Base-by-base conservation (phyloP, 768 basidiomycete genomes). In the Lepiota brunneoincarnata region DNA sequence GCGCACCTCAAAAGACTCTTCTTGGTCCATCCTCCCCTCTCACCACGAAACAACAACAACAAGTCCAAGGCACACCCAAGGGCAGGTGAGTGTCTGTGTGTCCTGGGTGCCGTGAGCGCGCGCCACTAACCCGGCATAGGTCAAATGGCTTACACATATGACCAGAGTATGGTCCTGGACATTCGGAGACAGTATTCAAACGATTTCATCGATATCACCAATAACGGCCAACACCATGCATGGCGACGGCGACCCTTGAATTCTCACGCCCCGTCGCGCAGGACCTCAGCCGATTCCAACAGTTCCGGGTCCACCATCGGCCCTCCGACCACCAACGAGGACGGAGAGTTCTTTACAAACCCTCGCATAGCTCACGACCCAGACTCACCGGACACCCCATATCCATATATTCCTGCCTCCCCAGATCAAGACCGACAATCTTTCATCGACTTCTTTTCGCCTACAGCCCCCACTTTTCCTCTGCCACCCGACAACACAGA, bases 401-500 rank as follows among this genome's bases (percentile, higher is more conserved):
- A 68, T 51, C 67, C 65, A 49, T 34, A 70, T 67, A 37, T 63
- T 59, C 58, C 60, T 51, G 49, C 67, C 57, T 44, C 59, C 55
- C 43, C 61, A 47, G 49, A 59, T 46, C 18, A 56, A 55, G 56
- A 61, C 59, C 63, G 59, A 41, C 53, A 61, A 60, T 72, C 70
- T 42, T 72, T 69, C 70, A 65, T 72, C 44, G 73, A 72, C 49
- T 63, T 72, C 39, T 56, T 61, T 42, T 69, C 72, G 6, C 68
- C 70, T 31, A 54, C 38, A 35, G 38, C 56, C 12, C 43, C 42
- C 31, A 37, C 38, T 24, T 50, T 49, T 20, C 35, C 38, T 31
- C 31, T 31, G 31, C 31, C 39, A 26, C 39, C 28, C 17, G 39
- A 38, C 21, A 47, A 44, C 46, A 34, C 36, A 41, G 37, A 49